Evolutionary conservation across 2,329 filamentous ascomycete genomes (phyloP).

Genomic region (Aspergillus fumigatus): DNA sequence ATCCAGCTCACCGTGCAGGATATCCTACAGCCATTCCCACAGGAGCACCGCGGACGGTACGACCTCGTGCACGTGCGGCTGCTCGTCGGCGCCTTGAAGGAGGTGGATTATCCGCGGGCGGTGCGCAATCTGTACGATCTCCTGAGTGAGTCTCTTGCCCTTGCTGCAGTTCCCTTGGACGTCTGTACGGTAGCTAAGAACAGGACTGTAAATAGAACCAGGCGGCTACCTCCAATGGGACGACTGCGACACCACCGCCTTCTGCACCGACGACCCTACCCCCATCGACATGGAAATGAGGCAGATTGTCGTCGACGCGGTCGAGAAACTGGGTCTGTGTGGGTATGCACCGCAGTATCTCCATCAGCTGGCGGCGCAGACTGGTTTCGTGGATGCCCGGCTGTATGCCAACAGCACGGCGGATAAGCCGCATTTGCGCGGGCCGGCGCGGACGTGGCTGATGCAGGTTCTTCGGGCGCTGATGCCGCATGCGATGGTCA

Average conservation of each 20-base stretch:
- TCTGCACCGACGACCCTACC: conserved; percentile 11
- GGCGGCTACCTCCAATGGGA: conserved; percentile 27
- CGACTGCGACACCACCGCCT: conserved; percentile 18
- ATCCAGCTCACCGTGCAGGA: conserved; percentile 22
- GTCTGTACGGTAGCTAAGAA: too few relatives aligned
- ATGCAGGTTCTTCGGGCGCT: conserved; percentile 11
- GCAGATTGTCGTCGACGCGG: conserved; percentile 7
- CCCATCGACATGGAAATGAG: conserved; percentile 6
- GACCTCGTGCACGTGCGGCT: conserved; percentile 30
- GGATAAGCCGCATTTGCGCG: conserved; percentile 10
- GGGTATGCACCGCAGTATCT: conserved; percentile 9
- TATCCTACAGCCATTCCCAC: conserved; percentile 22
- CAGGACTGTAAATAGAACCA: conserved; percentile 10
- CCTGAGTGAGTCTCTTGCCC: conserved; percentile 18
- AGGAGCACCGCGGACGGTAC: conserved; percentile 22
- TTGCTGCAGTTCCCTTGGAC: not conserved
- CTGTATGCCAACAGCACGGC: conserved; percentile 11
- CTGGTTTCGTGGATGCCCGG: conserved; percentile 7
- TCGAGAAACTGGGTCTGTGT: conserved; percentile 12
- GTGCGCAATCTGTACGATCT: conserved; percentile 24
- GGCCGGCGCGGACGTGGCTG: conserved; percentile 13
- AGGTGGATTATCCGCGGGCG: conserved; percentile 15
- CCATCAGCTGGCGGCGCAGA: conserved; percentile 5
- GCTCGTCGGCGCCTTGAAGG: conserved; percentile 22
- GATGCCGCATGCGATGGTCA: conserved; percentile 12